phyloP scores from a whole-genome alignment of 2,329 filamentous ascomycete genomes.

The Xylaria sp. region DNA sequence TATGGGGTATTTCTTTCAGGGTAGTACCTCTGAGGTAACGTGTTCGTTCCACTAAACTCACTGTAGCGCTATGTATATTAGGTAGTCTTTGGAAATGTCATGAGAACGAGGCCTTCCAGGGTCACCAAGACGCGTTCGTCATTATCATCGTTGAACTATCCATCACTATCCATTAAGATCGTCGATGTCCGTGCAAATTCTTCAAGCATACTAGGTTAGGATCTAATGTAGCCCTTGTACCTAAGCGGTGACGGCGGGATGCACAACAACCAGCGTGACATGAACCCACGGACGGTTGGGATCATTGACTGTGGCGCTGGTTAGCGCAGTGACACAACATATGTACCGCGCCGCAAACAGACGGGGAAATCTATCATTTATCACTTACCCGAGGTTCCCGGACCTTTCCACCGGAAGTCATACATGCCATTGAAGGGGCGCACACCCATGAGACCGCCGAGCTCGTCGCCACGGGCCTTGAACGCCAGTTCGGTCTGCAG shows the following conservation, averaged over 20 bases:
- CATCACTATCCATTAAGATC: background rate
- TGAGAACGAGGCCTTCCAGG: background rate
- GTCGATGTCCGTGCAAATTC: background rate
- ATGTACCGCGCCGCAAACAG: background rate
- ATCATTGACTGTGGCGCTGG: constrained; percentile 33
- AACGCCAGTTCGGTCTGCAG: constrained; percentile 54
- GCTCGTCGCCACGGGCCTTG: constrained; percentile 45
- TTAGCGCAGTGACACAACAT: constrained; percentile 8
- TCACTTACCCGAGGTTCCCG: constrained; percentile 51
- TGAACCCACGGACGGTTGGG: constrained; percentile 36
- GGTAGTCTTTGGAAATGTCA: background rate
- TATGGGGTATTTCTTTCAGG: background rate
- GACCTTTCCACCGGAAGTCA: constrained; percentile 57
- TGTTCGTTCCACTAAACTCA: background rate
- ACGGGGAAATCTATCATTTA: background rate
- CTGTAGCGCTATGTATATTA: background rate
- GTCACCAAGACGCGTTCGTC: background rate
- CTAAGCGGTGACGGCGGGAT: constrained; percentile 12
- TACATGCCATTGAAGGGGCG: constrained; percentile 52
- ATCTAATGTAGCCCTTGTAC: background rate
- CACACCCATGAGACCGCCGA: constrained; percentile 55
- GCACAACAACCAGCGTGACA: constrained; percentile 34
- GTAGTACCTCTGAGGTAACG: background rate
- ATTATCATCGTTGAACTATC: constrained; percentile 8
- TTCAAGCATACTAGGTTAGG: background rate